Percentiles rank a stretch among this genome's conserved stretches.
These are phyloP conservation scores for Xylariaceae sp. DNA, from an alignment of 2,329 filamentous ascomycete genomes.

Conservation along the genomic window DNA sequence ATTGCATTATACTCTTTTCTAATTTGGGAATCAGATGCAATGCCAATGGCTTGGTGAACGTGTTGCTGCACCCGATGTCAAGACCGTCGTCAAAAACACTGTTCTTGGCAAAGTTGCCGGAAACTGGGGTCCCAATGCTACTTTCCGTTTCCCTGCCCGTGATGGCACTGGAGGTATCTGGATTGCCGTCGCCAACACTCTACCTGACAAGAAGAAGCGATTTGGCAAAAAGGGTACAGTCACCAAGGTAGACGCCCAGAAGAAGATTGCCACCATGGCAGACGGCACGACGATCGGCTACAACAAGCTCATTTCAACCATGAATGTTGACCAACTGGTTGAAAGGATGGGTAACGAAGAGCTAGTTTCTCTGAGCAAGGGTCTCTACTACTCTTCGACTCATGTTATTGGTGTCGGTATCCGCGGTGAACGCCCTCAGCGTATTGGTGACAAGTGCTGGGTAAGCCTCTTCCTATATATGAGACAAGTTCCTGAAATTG, in stretches of 20 bases:
- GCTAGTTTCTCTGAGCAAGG: slow-evolving; percentile 82
- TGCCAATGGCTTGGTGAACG: slow-evolving; percentile 98
- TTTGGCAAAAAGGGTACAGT: slow-evolving; percentile 88
- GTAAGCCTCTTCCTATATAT: slow-evolving; percentile 51
- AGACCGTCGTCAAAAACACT: slow-evolving; percentile 91
- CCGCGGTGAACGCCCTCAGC: slow-evolving; percentile 87
- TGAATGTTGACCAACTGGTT: slow-evolving; percentile 89
- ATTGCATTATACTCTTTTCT: slow-evolving; percentile 7
- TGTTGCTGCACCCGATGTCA: slow-evolving; percentile 95
- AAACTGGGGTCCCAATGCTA: slow-evolving; percentile 97
- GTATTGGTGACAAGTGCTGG: slow-evolving; percentile 99
- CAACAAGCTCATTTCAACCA: slow-evolving; percentile 91
- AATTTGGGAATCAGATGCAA: slow-evolving; percentile 79
- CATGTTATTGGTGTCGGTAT: slow-evolving; percentile 97
- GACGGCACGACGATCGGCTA: slow-evolving; percentile 91
- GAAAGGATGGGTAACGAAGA: slow-evolving; percentile 89
- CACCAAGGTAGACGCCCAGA: slow-evolving; percentile 82
- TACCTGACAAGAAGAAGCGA: slow-evolving; percentile 89
- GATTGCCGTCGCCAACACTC: slow-evolving; percentile 93
- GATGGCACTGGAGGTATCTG: slow-evolving; percentile 98
- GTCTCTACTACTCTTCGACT: slow-evolving; percentile 94
- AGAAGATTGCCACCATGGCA: slow-evolving; percentile 80
- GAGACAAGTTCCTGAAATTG: slow-evolving; percentile 7
- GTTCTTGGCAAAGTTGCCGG: slow-evolving; percentile 95
- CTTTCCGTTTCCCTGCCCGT: slow-evolving; percentile 95